Base-by-base conservation (phyloP, 495 filamentous ascomycete genomes). In the Neurospora sp. region DNA sequence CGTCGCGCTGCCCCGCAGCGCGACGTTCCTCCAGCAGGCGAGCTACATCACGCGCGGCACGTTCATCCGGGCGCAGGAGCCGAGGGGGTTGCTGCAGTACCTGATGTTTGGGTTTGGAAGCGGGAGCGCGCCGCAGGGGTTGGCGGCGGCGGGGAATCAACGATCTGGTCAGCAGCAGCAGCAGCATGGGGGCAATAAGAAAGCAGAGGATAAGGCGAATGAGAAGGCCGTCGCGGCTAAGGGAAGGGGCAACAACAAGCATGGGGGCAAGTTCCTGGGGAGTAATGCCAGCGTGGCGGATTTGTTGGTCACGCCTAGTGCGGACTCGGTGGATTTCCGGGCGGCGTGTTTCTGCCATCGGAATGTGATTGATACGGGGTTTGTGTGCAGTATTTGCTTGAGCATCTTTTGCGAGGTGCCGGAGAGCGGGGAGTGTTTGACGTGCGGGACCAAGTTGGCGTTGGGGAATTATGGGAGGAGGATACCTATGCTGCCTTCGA, bases 291-390 rank as follows among this genome's bases (percentile, higher is more conserved):
- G 72, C 69, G 78, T 79, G 8, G 75, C 75, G 0, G 78, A 81
- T n/a, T 31, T 77, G 35, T 79, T 98, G 41, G 85, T 96, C 9
- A 82, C 91, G 18, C 96, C 96, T 0, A 92, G 90, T 14, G 89
- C 92, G n/a, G 91, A 92, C 39, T 87, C 91, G 65, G 96, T 99
- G 44, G 96, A 99, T 84, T 99, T 99, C 80, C 87, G 96, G 10
- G 95, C 96, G 7, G 96, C 96, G 16, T 99, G 96, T 82, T 99
- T 99, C 80, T 99, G 96, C 80, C 96, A 99, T 82, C 86, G 95
- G 40, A 88, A 86, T 35, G 94, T 98, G 16, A 91, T 99, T 71
- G 93, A 97, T 83, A 87, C 96, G 37, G 96, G 93, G 12, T 99
- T 91, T 78, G 96, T 99, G 59, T 99, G 96, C 84, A 95, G 92